A percentile compares a stretch with the other conserved stretches of the same genome.
These are phyloP conservation scores for Neospermospora avenae DNA, from an alignment of 2,329 filamentous ascomycete genomes.

Conservation along the genomic window DNA sequence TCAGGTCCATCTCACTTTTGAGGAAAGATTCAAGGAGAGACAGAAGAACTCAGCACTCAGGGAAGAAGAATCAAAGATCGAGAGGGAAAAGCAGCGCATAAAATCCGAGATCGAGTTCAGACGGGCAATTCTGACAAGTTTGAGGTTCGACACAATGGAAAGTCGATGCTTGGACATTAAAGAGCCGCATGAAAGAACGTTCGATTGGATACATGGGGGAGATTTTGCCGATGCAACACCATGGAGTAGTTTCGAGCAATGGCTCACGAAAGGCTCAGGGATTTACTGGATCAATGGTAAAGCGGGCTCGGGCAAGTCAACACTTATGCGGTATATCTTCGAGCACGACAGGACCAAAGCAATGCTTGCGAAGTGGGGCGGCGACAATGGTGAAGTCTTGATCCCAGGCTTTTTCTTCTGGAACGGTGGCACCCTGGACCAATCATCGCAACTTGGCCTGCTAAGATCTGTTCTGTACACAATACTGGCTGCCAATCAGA, in stretches of 20 bases:
- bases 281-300: neutral
- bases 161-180: neutral
- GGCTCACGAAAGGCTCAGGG: neutral
- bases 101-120: neutral
- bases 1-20: neutral
- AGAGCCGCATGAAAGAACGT: conserved; percentile 11
- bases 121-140: neutral
- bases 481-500: neutral
- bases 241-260: neutral
- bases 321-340: neutral
- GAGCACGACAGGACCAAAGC: neutral
- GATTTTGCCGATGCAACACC: conserved; percentile 21
- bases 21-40: neutral
- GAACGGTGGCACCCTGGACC: conserved; percentile 37
- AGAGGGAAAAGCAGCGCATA: neutral
- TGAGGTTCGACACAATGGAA: conserved; percentile 3
- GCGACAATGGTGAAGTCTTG: neutral
- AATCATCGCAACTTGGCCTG: conserved; percentile 17
- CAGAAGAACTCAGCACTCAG: neutral
- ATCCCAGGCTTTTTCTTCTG: conserved; percentile 46
- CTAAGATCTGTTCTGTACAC: conserved; percentile 13
- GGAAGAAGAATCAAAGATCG: neutral
- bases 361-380: neutral
- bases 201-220: conserved; percentile 13
- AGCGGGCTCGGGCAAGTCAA: neutral